Base-by-base conservation (phyloP, 495 filamentous ascomycete species). In the Penicillium coprophilum region DNA sequence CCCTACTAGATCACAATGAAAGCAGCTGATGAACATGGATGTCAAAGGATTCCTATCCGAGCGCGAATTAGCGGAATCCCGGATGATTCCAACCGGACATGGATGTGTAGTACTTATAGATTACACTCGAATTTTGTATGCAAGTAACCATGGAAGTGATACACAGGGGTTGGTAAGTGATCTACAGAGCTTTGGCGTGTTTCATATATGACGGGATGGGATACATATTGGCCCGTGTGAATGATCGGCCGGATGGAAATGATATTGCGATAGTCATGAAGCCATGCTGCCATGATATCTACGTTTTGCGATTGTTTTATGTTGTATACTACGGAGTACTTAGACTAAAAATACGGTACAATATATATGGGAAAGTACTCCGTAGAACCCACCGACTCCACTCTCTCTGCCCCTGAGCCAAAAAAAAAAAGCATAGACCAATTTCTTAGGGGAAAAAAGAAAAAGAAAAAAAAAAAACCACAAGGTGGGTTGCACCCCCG, bases 151-250 rank as follows among this genome's bases (percentile, higher is more conserved):
- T 27, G n/a, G 21, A 39, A 41, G 20, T 48, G 15, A 21, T 47
- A 12, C 20, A 27, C 51, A 53, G 49, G 56, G 56, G 28, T 56
- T 30, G 44, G 57, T 50, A 38, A 65, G 56, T 27, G 62, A 65
- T 68, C 62, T 68, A 46, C 62, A 55, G 41, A 45, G 17, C 55
- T 61, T 51, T 66, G 57, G 57, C 59, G 59, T 45, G 65, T 68
- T 65, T 65, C 62, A 63, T 54, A 57, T 58, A 19, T 17, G 53
- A 59, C 54, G 57, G 63, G 54, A 63, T 56, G 58, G 58, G 52
- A 60, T 63, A 40, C 56, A 66, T 50, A 46, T 45, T 64, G 59
- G 65, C 49, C 59, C 59, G 62, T 62, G 62, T 65, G 55, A 46
- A 46, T 56, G 56, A 58, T 62, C 56, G 40, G 17, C 50, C 32